Percentiles rank a stretch among this genome's conserved stretches.
These are phyloP conservation scores for Leptodontidium sp. DNA, from an alignment of 2,329 filamentous ascomycete genomes.

Conservation along the genomic window DNA sequence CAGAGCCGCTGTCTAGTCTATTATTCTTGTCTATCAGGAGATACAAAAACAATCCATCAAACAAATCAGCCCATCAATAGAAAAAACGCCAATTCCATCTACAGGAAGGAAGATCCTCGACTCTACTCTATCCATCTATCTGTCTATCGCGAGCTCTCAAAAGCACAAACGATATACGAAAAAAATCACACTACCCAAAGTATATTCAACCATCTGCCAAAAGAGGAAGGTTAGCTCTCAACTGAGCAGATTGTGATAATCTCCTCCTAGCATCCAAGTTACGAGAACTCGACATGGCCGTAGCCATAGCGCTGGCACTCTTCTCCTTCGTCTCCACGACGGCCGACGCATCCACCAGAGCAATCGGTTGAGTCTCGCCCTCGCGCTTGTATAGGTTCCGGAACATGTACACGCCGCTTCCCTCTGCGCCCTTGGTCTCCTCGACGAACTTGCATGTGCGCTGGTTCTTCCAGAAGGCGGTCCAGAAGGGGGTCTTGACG, in stretches of 20 bases:
- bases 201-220: slow-evolving; percentile 37
- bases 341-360: slow-evolving; percentile 29
- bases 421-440: slow-evolving; percentile 46
- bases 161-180: background rate
- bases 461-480: slow-evolving; percentile 47
- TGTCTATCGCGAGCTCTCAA: slow-evolving; percentile 2
- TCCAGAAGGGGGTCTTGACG: slow-evolving; percentile 47
- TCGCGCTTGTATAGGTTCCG: slow-evolving; percentile 44
- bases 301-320: slow-evolving; percentile 34
- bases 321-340: slow-evolving; percentile 28
- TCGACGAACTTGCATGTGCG: slow-evolving; percentile 48
- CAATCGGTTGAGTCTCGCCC: slow-evolving; percentile 39
- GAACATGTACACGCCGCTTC: slow-evolving; percentile 47
- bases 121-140: background rate
- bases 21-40: no score
- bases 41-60: no score
- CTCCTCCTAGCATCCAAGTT: slow-evolving; percentile 42
- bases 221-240: slow-evolving; percentile 41
- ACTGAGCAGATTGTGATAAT: slow-evolving; percentile 42
- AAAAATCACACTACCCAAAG: background rate
- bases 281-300: slow-evolving; percentile 41
- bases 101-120: background rate
- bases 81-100: slow-evolving; percentile 6
- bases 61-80: background rate
- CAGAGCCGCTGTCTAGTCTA: no score